Evolutionary conservation across 345 rosid species (phyloP), one percentile per base, ranked within the genome.

Genomic region (Salix udensis): DNA sequence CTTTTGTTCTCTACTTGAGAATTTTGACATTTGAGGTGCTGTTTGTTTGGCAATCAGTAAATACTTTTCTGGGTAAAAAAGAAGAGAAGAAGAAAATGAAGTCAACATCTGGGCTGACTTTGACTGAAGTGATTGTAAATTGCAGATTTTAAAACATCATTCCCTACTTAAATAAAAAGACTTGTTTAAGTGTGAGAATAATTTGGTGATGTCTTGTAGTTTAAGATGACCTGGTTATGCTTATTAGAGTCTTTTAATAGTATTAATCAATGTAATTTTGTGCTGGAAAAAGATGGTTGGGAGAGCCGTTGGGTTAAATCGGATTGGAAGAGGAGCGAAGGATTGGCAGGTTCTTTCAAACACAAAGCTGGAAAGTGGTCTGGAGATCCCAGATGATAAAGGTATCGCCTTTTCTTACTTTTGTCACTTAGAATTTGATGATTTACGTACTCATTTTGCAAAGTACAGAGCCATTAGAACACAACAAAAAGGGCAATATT

Each of bases 231-330:
- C 16, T 46, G 13, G 46, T 28, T 12, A 12, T 24, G 15, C 15
- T n/a, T 10, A 23, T 61, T 61, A 6, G 11, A 7, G 10, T 61
- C 30, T 61, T 23, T 61, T 7, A 61, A 24, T n/a, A 16, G 67
- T 30, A 15, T 62, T 31, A 15, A 65, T 65, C 21, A 14, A 13
- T 60, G 76, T 24, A n/a, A 36, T 73, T 46, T 44, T 7, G 34
- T 60, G 28, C 36, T 71, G 69, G 75, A 21, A 13, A 65, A 71
- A 94, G 98, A 87, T 85, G 98, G 97, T 64, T 94, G 98, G 98
- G 89, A 89, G 74, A 85, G 91, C 82, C 85, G 97, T 21, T 94
- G 98, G 98, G 97, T 94, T 46, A 82, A 16, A 30, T 73, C 81
- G 2, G 76, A 73, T 40, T 78, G 81, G 76, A 71, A 71, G 21